Evolutionary conservation across 768 basidiomycete species (phyloP).

Genomic region (Leccinum broughii): DNA sequence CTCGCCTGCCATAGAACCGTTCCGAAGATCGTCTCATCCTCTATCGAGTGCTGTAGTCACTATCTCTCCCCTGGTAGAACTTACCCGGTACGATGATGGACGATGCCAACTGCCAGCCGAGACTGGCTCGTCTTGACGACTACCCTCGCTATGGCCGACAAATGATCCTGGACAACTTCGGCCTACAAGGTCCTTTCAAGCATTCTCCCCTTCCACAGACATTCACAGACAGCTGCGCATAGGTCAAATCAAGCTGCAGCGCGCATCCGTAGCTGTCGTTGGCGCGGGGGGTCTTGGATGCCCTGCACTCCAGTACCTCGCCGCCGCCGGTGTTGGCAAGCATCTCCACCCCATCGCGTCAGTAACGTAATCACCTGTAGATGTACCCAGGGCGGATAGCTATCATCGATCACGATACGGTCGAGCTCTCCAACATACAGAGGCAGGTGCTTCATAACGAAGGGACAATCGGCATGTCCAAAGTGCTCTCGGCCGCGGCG

Average conservation of each 20-base stretch:
- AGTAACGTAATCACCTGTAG: conserved; percentile 7
- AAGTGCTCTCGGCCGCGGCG: conserved; percentile 77
- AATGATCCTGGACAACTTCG: conserved; percentile 91
- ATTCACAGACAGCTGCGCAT: conserved; percentile 9
- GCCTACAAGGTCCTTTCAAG: conserved; percentile 63
- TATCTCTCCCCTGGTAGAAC: no score
- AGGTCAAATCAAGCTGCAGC: conserved; percentile 85
- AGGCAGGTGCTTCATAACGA: conserved; percentile 90
- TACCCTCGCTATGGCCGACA: conserved; percentile 94
- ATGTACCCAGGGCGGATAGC: conserved; percentile 70
- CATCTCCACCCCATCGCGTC: conserved; percentile 4
- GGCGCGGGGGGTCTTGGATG: conserved; percentile 97
- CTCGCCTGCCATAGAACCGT: conserved; percentile 20
- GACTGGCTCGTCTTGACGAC: conserved; percentile 54
- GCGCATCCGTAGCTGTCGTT: conserved; percentile 78
- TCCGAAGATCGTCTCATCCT: neutral
- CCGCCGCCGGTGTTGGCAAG: conserved; percentile 88
- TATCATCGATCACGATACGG: conserved; percentile 85
- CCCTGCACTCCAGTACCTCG: conserved; percentile 92
- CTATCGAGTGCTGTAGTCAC: no score
- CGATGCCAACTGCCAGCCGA: conserved; percentile 11
- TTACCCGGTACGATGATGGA: no score
- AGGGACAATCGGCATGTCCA: conserved; percentile 67
- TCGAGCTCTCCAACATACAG: conserved; percentile 88
- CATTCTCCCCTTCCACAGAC: neutral